Percentiles rank a stretch among this genome's conserved stretches.
Conservation (phyloP, 192 early-diverging fungal genomes). For the Mycoemilia scoparia region DNA sequence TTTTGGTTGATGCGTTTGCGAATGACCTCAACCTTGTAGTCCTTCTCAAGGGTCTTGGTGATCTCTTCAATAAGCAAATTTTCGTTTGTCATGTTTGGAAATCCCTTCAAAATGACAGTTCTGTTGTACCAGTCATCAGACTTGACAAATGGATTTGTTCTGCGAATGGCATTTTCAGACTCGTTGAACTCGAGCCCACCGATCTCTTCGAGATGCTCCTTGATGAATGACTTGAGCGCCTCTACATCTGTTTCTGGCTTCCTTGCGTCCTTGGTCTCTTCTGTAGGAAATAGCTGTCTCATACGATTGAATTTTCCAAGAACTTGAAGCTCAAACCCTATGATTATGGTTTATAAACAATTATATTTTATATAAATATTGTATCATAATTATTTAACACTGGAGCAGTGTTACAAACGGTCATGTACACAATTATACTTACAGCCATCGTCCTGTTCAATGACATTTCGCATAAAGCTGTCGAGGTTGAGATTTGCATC, state of each 20-base stretch:
- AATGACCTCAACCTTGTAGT: slow-evolving; percentile 10
- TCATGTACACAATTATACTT: too few species aligned
- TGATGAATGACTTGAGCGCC: slow-evolving; percentile 9
- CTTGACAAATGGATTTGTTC: slow-evolving; percentile 11
- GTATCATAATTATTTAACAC: too few species aligned
- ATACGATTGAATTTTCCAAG: slow-evolving; percentile 26
- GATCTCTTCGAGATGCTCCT: slow-evolving; percentile 4
- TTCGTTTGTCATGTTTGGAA: slow-evolving; percentile 15
- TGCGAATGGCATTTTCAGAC: slow-evolving; percentile 11
- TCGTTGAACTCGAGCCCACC: slow-evolving; percentile 18
- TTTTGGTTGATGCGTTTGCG: slow-evolving; percentile 26
- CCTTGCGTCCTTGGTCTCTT: neutral
- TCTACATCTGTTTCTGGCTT: slow-evolving; percentile 5
- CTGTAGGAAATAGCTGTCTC: slow-evolving; percentile 19
- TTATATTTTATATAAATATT: too few species aligned
- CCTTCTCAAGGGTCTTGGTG: slow-evolving; percentile 8
- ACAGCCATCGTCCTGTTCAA: slow-evolving; percentile 18
- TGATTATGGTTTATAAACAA: too few species aligned
- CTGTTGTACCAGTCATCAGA: slow-evolving; percentile 19
- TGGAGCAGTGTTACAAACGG: too few species aligned
- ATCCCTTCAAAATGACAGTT: slow-evolving; percentile 26
- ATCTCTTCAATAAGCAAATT: slow-evolving; percentile 11
- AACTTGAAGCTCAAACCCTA: slow-evolving; percentile 5
- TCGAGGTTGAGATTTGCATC: slow-evolving; percentile 29
- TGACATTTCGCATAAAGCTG: slow-evolving; percentile 17